Percentiles rank a stretch among this genome's conserved stretches.
These are phyloP conservation scores for Fusarium anthophilum DNA, from an alignment of 2,329 filamentous ascomycete species.

Conservation along the genomic window DNA sequence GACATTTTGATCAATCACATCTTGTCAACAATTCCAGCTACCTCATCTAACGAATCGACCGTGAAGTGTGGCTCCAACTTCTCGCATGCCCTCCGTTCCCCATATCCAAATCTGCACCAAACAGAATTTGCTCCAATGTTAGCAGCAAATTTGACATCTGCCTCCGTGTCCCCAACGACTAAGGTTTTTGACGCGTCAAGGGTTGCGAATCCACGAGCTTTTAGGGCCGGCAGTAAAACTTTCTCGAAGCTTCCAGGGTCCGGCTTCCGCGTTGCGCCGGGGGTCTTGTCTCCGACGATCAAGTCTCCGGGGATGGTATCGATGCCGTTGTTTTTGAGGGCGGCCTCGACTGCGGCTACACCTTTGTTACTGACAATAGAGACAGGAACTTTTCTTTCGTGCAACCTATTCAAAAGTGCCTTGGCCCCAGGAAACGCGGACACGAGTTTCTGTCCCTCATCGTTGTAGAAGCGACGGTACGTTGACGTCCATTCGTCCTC, in stretches of 20 bases:
- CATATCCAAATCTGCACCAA: slow-evolving; percentile 20
- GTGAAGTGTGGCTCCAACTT: neutral
- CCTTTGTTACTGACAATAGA: slow-evolving; percentile 2
- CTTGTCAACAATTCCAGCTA: neutral
- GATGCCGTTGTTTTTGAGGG: neutral
- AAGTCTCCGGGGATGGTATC: neutral
- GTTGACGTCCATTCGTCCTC: neutral
- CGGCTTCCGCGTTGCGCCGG: neutral
- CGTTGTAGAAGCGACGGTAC: slow-evolving; percentile 3
- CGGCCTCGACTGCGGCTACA: neutral
- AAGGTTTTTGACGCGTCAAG: neutral
- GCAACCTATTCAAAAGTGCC: accelerated
- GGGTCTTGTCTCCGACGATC: slow-evolving; percentile 7
- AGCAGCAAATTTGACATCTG: neutral
- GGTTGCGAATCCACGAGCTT: neutral
- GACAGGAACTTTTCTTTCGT: accelerated
- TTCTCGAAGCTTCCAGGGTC: neutral
- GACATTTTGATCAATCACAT: neutral
- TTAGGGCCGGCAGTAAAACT: neutral
- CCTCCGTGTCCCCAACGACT: slow-evolving; percentile 2
- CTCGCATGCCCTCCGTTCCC: neutral
- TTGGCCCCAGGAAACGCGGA: neutral
- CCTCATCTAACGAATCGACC: neutral
- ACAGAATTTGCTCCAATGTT: slow-evolving; percentile 14
- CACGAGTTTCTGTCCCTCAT: neutral